Evolutionary conservation across 78 protist species (phyloP), one percentile per base, ranked within the genome.

Genomic region (Dictyostelium brefeldianum): DNA sequence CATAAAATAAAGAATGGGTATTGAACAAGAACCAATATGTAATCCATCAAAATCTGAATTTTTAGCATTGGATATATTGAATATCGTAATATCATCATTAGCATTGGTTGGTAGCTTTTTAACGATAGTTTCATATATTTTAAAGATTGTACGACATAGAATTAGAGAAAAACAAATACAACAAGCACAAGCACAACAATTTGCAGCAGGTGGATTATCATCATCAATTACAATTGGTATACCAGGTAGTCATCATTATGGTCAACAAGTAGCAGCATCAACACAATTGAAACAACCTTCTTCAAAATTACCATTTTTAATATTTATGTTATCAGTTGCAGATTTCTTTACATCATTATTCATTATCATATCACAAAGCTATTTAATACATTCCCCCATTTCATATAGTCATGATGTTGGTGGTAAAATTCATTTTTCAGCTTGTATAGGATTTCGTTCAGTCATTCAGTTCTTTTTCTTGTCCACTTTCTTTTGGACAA

Each of bases 401-500:
- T 27, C 51, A 50, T 87, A 87, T n/a, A 10, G 36, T 9, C 10
- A 17, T 14, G 4, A 11, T 3, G 43, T 62, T 47, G 18, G 25
- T 11, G 14, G 20, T 7, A 20, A 50, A 20, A 47, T 74, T 36
- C 25, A 57, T 8, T 57, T 77, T 46, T 87, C 92, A 48, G 79
- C 92, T 15, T 87, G 92, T 77, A 48, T 87, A 17, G 17, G 59
- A 27, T 77, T 87, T 17, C 6, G 92, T 25, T 78, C 75, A 2
- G 5, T 56, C 4, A 87, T 87, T 29, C 92, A 87, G 48, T 87
- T 87, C 75, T 77, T 65, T 69, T 87, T 70, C 48, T 41, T 87
- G 36, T 57, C 92, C 14, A 87, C 92, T 12, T 87, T 87, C 78
- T 64, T 87, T 50, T 77, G 82, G 78, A 77, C 92, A n/a, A 65